Conservation (phyloP, 257 asterid species). For the Cinchona pubescens region DNA sequence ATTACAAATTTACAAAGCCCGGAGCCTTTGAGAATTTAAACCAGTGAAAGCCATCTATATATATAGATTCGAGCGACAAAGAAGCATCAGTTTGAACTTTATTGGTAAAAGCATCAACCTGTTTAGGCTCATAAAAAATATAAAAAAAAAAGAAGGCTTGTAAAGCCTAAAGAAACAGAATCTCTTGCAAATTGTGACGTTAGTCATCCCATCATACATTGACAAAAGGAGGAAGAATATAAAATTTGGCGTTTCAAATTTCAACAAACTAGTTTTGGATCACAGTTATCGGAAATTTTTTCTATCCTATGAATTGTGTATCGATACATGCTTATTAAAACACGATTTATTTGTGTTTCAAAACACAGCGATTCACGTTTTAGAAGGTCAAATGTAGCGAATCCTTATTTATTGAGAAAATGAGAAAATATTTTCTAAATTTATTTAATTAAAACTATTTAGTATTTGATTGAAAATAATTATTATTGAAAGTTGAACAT, state of each 20-base stretch:
- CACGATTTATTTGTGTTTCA: no score
- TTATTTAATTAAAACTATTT: no score
- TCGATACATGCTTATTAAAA: no score
- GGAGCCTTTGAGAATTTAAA: background rate
- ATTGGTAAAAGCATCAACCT: background rate
- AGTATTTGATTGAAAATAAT: no score
- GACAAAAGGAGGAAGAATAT: background rate
- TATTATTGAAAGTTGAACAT: no score
- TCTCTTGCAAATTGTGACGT: background rate
- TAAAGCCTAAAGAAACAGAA: background rate
- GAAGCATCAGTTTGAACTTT: background rate
- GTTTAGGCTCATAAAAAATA: background rate
- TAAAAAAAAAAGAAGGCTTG: background rate
- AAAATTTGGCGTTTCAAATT: background rate
- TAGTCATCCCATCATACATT: background rate
- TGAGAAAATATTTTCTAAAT: no score
- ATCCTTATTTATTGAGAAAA: no score
- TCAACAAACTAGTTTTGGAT: background rate
- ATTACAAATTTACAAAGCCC: conserved; percentile 5
- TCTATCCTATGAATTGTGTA: no score
- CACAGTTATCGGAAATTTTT: no score
- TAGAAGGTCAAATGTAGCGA: no score
- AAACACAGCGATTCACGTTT: no score
- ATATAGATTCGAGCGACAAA: background rate
- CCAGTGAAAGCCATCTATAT: conserved; percentile 2